Evolutionary conservation across 2,329 filamentous ascomycete species (phyloP), one percentile per base, ranked within the genome.

Genomic region (Acephala macrosclerotiorum): DNA sequence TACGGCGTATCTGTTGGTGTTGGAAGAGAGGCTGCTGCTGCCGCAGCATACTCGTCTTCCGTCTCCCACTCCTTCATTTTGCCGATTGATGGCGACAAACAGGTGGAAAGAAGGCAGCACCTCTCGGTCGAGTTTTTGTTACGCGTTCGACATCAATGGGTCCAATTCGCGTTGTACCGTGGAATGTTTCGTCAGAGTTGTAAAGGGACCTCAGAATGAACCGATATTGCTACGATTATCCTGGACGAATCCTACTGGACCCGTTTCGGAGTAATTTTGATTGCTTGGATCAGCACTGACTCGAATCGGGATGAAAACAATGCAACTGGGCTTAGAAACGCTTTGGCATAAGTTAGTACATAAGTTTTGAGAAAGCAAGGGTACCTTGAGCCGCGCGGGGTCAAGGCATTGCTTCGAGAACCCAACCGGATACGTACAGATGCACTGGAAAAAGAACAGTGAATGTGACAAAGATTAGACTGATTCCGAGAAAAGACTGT

Each of bases 1-100:
- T 92, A 92, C 22, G 91, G 90, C 29, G 91, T 91, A 69, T 91
- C 89, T 40, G 85, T 84, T 12, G 92, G 89, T 40, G 91, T 90
- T 35, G 93, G 90, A 65, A 94, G 81, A 56, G 86, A 82, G 72
- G 87, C 83, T 69, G 82, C 82, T 70, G 85, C 84, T 68, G 85
- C 84, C 67, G 81, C 81, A 70, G 83, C 79, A 70, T 84, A 84
- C 76, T 90, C 87, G 73, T 90, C 86, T 67, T 90, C 87, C 7
- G 85, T 89, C 75, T 89, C 85, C 86, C 87, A 88, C 56, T 79
- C 80, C 66, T 80, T 80, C 85, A 89, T 89, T 55, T 65, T 76
- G 69, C 16, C 29, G 33, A 22, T 16, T 49, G 38, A 29, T 38
- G 12, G 16, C 29, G 16, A 35, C 33, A 49, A 47, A 26, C 36